Evolutionary conservation across 768 basidiomycete species (phyloP).

Genomic region (Leccinum obscurum): DNA sequence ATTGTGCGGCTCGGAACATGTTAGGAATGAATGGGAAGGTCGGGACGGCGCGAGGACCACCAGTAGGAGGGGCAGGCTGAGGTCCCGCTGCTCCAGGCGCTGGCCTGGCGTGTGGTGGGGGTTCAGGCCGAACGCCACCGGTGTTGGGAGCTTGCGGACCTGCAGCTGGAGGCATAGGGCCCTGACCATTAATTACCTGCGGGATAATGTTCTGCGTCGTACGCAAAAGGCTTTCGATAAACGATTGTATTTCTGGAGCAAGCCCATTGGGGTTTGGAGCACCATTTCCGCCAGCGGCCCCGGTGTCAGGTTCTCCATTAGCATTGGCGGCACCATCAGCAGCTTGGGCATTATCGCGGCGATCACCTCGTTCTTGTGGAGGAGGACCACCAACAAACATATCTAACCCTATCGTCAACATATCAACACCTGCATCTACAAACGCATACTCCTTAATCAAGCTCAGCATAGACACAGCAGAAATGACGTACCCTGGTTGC

Average conservation of each 20-base stretch:
- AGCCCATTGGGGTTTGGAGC: constrained; percentile 19
- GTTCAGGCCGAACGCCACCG: constrained; percentile 1
- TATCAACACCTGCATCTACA: constrained; percentile 19
- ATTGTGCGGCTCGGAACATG: constrained; percentile 25
- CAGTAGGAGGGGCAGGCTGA: constrained; percentile 2
- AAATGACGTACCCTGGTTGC: constrained; percentile 20
- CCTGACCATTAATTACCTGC: constrained; percentile 21
- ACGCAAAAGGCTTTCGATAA: constrained; percentile 29
- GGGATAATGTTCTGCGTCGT: constrained; percentile 28
- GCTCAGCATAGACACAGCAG: constrained; percentile 15
- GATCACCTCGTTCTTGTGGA: constrained; percentile 11
- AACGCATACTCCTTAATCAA: constrained; percentile 20
- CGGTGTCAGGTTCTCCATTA: constrained; percentile 2
- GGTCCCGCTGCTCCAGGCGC: constrained; percentile 8
- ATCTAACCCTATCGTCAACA: constrained; percentile 43
- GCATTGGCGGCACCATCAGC: constrained; percentile 4
- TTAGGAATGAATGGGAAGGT: constrained; percentile 17
- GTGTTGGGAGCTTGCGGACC: constrained; percentile 1
- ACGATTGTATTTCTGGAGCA: constrained; percentile 19
- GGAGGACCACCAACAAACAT: constrained; percentile 34
- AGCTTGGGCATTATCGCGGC: constrained; percentile 11
- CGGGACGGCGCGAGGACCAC: constrained; percentile 19
- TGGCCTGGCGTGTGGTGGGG: constrained; percentile 12
- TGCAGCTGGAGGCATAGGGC: not conserved
- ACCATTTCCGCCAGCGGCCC: constrained; percentile 20